These are phyloP conservation scores for Periconia macrospinosa DNA, from an alignment of 2,329 filamentous ascomycete genomes.

Conservation along the genomic window DNA sequence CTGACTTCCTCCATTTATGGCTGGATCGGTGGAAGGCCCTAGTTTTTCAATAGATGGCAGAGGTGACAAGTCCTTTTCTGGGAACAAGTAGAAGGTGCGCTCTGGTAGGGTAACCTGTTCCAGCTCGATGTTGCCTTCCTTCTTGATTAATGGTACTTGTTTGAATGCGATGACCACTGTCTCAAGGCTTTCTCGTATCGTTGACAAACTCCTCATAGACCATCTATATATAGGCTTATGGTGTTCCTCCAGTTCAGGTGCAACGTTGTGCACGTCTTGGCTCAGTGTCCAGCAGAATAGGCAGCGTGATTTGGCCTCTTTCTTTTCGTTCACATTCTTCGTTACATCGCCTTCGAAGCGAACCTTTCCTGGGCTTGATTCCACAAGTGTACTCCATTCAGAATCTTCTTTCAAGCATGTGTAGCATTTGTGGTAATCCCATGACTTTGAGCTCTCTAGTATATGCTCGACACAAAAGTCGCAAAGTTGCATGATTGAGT, in stretches of 20 bases:
- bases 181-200: slow-evolving; percentile 16
- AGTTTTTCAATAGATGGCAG: slow-evolving; percentile 8
- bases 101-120: slow-evolving; percentile 6
- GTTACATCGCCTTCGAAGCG: not conserved
- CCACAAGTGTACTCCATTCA: not conserved
- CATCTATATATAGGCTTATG: slow-evolving; percentile 18
- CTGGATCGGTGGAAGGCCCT: slow-evolving; percentile 1
- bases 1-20: not conserved
- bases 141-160: slow-evolving; percentile 4
- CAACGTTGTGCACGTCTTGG: slow-evolving; percentile 3
- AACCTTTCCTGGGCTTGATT: not conserved
- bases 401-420: not conserved
- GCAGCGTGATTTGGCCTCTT: slow-evolving; percentile 1
- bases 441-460: slow-evolving; percentile 7
- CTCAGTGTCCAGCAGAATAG: slow-evolving; percentile 9
- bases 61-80: slow-evolving; percentile 12
- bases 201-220: slow-evolving; percentile 18
- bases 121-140: not conserved
- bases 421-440: slow-evolving; percentile 9
- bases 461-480: slow-evolving; percentile 8
- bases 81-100: slow-evolving; percentile 21
- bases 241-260: not conserved
- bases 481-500: slow-evolving; percentile 6
- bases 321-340: not conserved
- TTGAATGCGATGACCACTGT: slow-evolving; percentile 22